Conservation (phyloP, 495 filamentous ascomycete genomes). For the Friedmanniomyces simplex region DNA sequence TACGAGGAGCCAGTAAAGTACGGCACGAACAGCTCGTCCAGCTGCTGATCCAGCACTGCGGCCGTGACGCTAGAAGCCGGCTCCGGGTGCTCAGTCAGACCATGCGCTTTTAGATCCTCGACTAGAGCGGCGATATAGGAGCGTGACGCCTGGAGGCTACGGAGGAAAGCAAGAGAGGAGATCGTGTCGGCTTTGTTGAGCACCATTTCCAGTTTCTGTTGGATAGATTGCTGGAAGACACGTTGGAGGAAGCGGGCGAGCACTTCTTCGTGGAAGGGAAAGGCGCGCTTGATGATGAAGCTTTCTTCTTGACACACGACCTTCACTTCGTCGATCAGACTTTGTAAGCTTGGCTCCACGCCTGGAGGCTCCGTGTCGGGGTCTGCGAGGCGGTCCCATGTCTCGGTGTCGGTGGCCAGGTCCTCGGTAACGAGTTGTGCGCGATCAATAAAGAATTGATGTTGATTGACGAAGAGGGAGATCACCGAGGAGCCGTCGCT, state of each 20-base stretch:
- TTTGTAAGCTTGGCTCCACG: constrained; percentile 85
- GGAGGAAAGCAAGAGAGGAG: constrained; percentile 83
- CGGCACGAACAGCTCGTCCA: constrained; percentile 93
- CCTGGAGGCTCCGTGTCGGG: constrained; percentile 85
- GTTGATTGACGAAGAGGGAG: constrained; percentile 93
- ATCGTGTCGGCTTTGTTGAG: constrained; percentile 84
- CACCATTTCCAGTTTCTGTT: constrained; percentile 92
- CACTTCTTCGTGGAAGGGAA: constrained; percentile 92
- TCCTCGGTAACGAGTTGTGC: constrained; percentile 87
- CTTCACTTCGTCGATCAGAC: constrained; percentile 83
- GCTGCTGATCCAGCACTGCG: constrained; percentile 80
- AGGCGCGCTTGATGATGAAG: constrained; percentile 86
- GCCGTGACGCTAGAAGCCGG: constrained; percentile 78
- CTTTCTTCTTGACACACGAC: constrained; percentile 96
- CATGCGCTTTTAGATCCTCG: constrained; percentile 89
- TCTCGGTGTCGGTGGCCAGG: constrained; percentile 66
- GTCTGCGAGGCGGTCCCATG: constrained; percentile 80
- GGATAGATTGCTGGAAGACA: constrained; percentile 95
- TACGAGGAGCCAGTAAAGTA: constrained; percentile 91
- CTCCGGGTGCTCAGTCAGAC: constrained; percentile 89
- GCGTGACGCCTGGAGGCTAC: constrained; percentile 80
- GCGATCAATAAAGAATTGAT: constrained; percentile 95
- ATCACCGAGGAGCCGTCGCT: constrained; percentile 90
- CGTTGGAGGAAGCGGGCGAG: constrained; percentile 84
- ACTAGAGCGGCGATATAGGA: constrained; percentile 74